Base-by-base conservation (phyloP, 225 moss, liverwort and hornwort species). In the Marchantia paleacea region DNA sequence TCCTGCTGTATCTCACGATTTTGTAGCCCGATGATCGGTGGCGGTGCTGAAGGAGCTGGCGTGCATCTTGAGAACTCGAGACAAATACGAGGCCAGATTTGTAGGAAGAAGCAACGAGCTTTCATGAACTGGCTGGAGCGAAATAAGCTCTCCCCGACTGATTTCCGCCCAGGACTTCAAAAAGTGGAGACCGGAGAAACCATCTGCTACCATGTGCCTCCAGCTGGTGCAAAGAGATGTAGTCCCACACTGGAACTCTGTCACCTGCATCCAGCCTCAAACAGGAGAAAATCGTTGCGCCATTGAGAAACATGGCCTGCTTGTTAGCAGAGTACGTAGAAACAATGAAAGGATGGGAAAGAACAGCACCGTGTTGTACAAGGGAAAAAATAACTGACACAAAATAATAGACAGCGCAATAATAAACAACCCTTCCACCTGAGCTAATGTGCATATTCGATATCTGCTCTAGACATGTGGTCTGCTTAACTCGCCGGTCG, bases 191-290 rank as follows among this genome's bases (percentile, higher is more conserved):
- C 79, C 84, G 49, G 84, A 84, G 69, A 75, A 84, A 6, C 84
- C 84, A 28, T 84, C 84, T 53, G 80, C 84, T 15, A 84, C 84
- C 60, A 48, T 39, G 79, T 84, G 84, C 48, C 80, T 80, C 75
- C 76, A 84, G 69, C 70, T 84, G 12, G 80, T 61, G 28, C 55
- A 58, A 55, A 84, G 52, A 31, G 47, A 68, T 73, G 76, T 60
- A 7, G 75, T 74, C 18, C 84, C 84, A 29, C 84, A 84, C 22
- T 52, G 55, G 47, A 84, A 84, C 7, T 76, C 30, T 69, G 66
- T 84, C 55, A 77, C 76, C 84, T 84, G 84, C 68, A 61, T 54
- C 16, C 74, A n/a, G n/a, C n/a, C n/a, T n/a, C n/a, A n/a, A n/a
- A n/a, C n/a, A n/a, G n/a, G n/a, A n/a, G n/a, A n/a, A n/a, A n/a